Conservation (phyloP, 495 filamentous ascomycete species). For the Talaromyces borbonicus region DNA sequence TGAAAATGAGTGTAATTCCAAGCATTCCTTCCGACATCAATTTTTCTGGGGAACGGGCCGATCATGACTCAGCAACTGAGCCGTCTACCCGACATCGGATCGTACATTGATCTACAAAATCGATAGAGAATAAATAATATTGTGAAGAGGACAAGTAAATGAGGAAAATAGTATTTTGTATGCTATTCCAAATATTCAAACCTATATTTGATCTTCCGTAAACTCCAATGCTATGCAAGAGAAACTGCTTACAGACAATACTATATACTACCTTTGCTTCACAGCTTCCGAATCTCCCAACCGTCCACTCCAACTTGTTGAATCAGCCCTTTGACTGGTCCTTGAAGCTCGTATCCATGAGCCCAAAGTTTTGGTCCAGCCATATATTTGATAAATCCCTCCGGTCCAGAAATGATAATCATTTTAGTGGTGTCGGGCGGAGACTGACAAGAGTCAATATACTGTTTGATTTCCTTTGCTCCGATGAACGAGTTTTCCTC, state of each 20-base stretch:
- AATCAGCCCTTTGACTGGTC: conserved; percentile 47
- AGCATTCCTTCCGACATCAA: not conserved
- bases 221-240: conserved; percentile 7
- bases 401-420: conserved; percentile 76
- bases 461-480: conserved; percentile 34
- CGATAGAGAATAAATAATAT: too few relatives aligned
- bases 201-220: too few relatives aligned
- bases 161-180: too few relatives aligned
- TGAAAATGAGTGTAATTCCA: conserved; percentile 2
- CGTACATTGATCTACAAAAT: too few relatives aligned
- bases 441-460: conserved; percentile 16
- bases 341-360: conserved; percentile 62
- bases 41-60: conserved; percentile 5
- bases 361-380: conserved; percentile 70
- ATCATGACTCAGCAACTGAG: conserved; percentile 4
- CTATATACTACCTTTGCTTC: conserved; percentile 14
- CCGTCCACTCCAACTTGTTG: conserved; percentile 40
- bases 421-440: conserved; percentile 38
- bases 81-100: conserved; percentile 1
- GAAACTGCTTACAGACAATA: not conserved
- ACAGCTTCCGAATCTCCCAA: conserved; percentile 57
- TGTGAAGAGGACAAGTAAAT: too few relatives aligned
- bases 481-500: conserved; percentile 59
- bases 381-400: conserved; percentile 74
- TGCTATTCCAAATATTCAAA: too few relatives aligned